A percentile compares a stretch with the other conserved stretches of the same genome.
phyloP scores from a whole-genome alignment of 345 rosid genomes.

The Lumnitzera racemosa region DNA sequence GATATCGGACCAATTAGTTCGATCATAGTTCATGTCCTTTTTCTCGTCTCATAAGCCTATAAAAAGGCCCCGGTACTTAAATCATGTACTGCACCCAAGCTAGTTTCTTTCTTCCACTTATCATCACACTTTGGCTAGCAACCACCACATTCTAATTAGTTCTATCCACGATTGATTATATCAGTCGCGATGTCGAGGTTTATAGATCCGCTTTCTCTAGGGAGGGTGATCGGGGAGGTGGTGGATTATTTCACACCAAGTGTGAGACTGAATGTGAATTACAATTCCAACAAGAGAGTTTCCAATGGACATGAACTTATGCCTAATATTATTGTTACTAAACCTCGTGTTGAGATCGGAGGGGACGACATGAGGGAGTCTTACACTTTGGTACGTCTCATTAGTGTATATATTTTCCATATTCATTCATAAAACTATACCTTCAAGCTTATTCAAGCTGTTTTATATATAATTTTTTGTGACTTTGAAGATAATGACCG shows the following conservation, averaged over 20 bases:
- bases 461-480: not conserved
- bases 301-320: slow-evolving; percentile 65
- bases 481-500: slow-evolving; percentile 58
- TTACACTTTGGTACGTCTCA: slow-evolving; percentile 50
- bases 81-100: not conserved
- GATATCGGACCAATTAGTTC: not conserved
- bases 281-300: slow-evolving; percentile 53
- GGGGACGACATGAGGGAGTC: slow-evolving; percentile 72
- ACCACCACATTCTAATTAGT: too few relatives aligned
- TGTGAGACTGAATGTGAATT: slow-evolving; percentile 54
- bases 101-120: not conserved
- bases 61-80: not conserved
- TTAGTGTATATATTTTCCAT: not conserved
- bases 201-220: slow-evolving; percentile 48
- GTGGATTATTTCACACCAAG: slow-evolving; percentile 55
- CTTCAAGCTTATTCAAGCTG: not conserved
- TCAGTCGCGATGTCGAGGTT: slow-evolving; percentile 30
- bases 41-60: not conserved
- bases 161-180: not conserved
- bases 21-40: not conserved
- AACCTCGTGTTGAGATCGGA: slow-evolving; percentile 67
- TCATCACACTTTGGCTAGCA: not conserved
- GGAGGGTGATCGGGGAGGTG: slow-evolving; percentile 76
- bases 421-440: not conserved
- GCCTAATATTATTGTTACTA: slow-evolving; percentile 42